Evolutionary conservation across 208 protist genomes (phyloP), one percentile per base, ranked within the genome.

Genomic region (Zelonia costaricensis): DNA sequence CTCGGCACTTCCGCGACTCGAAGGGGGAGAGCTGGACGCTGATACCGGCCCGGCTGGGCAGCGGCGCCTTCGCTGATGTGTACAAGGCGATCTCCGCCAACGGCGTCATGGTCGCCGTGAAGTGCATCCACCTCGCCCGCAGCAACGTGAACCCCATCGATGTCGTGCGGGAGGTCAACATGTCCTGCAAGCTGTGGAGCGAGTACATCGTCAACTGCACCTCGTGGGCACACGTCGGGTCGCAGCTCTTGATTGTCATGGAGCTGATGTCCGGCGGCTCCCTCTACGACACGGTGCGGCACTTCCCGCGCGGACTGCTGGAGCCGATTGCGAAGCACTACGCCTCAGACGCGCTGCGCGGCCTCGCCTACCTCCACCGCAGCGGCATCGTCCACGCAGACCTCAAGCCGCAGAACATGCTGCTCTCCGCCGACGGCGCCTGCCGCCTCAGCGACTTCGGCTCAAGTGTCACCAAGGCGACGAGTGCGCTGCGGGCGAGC

Each of bases 371-470:
- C 68, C 62, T 92, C 35, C 89, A 93, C 76, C 39, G 49, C 3
- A 68, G 75, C 65, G 84, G 85, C 54, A 67, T 96, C 44, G 59
- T 88, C 43, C 91, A 96, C 71, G 74, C 88, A 36, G 91, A 96
- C 59, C 70, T 96, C 33, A 94, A 96, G 66, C 85, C 86, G 16
- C 81, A 39, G 33, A 96, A 96, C 68, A 84, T 94, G 82, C 74
- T 96, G 39, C 77, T 94, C 23, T 75, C 63, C 36, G 59, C 60
- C 13, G 83, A 96, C 44, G 73, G 86, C 40, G 62, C 72, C 12
- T 73, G 93, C 40, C 84, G 89, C 69, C 67, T 96, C 43, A 91
- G 82, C 10, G 88, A 96, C 72, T 93, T 96, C 59, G 91, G 88
- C 51, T 81, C 78, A 15, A 84, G 77, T 18, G 74, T 86, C 31